Percentiles rank a stretch among this genome's conserved stretches.
phyloP scores from a whole-genome alignment of 345 rosid genomes.

The Abelmoschus esculentus region DNA sequence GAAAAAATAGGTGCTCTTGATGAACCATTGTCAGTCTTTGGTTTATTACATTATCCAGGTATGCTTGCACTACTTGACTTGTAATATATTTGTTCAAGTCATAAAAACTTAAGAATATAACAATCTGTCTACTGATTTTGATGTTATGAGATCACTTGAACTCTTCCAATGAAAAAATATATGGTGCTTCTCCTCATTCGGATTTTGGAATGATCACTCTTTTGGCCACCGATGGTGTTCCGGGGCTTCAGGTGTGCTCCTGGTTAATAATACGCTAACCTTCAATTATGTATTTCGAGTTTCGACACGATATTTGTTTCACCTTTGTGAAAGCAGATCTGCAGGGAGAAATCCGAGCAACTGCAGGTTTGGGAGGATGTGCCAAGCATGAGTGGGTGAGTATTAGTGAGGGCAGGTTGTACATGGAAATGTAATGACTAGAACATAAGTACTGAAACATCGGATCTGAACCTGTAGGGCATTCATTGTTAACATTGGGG shows the following conservation, averaged over 20 bases:
- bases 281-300: not conserved
- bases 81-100: not conserved
- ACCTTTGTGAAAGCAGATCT: constrained; percentile 37
- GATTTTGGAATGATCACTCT: constrained; percentile 84
- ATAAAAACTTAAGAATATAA: not conserved
- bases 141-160: constrained; percentile 29
- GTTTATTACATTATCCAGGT: constrained; percentile 78
- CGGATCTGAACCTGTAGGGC: constrained; percentile 39
- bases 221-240: constrained; percentile 73
- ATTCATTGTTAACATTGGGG: constrained; percentile 70
- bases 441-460: not conserved
- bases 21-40: constrained; percentile 36
- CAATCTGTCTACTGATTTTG: not conserved
- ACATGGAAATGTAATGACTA: not conserved
- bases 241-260: constrained; percentile 72
- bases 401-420: not conserved
- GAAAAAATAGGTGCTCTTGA: constrained; percentile 52
- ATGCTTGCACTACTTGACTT: not conserved
- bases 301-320: not conserved
- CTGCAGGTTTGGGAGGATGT: constrained; percentile 72
- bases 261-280: not conserved
- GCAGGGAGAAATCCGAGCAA: constrained; percentile 53
- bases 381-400: constrained; percentile 54
- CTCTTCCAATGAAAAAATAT: constrained; percentile 36
- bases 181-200: constrained; percentile 76